Percentiles rank a stretch among this genome's conserved stretches.
Conservation (phyloP, 2,329 filamentous ascomycete genomes). For the Diaporthe vexans region DNA sequence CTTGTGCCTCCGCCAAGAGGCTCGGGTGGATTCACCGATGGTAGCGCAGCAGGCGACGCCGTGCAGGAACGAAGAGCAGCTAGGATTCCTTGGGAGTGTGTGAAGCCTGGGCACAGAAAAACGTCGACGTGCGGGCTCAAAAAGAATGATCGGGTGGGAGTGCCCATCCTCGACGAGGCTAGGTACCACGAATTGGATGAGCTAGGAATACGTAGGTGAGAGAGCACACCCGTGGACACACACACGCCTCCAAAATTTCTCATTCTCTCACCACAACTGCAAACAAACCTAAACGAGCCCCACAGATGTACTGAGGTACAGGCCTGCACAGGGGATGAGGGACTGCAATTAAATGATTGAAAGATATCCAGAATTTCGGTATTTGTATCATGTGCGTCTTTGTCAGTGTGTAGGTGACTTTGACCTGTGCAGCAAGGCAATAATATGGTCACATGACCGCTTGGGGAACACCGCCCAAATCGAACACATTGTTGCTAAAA, state of each 20-base stretch:
- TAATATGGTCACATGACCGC: neutral
- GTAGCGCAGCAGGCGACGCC: neutral
- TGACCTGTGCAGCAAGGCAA: neutral
- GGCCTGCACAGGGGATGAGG: too few relatives aligned
- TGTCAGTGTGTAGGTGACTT: too few relatives aligned
- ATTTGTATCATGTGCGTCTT: too few relatives aligned
- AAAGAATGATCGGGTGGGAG: neutral
- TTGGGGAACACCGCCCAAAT: neutral
- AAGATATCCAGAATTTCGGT: neutral
- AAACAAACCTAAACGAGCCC: too few relatives aligned
- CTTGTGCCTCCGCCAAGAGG: constrained; percentile 22
- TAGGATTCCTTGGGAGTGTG: neutral
- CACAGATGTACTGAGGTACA: neutral
- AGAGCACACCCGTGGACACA: neutral
- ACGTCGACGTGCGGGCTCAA: neutral
- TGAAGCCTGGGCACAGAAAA: neutral
- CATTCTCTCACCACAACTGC: neutral
- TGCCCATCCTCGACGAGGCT: neutral
- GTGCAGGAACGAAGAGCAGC: neutral
- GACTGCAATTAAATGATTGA: neutral
- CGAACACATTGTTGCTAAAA: neutral
- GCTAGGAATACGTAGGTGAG: neutral
- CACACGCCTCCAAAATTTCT: neutral
- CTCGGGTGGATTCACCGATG: constrained; percentile 2
- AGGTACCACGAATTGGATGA: neutral